Evolutionary conservation across 352 stramenopile genomes (phyloP).

Genomic region (Globisporangium abappressorium): DNA sequence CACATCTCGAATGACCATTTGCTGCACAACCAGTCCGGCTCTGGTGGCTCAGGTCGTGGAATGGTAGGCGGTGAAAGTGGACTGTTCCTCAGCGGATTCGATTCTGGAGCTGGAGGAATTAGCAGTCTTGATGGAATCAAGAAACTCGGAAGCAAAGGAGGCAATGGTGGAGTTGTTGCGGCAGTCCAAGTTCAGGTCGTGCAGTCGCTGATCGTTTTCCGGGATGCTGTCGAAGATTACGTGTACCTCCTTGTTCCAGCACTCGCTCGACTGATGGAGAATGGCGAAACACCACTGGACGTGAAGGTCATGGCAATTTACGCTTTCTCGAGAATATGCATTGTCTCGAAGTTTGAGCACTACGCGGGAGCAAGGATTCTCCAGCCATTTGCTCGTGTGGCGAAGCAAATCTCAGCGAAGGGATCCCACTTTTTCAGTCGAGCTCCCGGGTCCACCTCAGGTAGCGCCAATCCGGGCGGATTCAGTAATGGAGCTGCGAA

Average conservation of each 20-base stretch:
- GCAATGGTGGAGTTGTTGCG: constrained; percentile 24
- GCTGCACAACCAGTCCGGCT: neutral
- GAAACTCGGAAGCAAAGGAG: constrained; percentile 17
- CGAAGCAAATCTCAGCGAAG: constrained; percentile 72
- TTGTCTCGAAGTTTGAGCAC: constrained; percentile 75
- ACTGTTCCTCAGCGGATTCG: constrained; percentile 28
- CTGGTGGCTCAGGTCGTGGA: neutral
- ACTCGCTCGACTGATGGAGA: constrained; percentile 92
- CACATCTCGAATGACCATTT: constrained; percentile 16
- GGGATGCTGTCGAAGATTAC: constrained; percentile 91
- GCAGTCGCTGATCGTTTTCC: constrained; percentile 89
- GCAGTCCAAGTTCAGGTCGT: constrained; percentile 81
- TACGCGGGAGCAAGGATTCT: constrained; percentile 73
- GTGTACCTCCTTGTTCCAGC: constrained; percentile 94
- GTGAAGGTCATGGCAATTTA: constrained; percentile 78
- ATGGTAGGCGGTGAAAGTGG: constrained; percentile 7
- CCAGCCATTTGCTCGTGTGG: constrained; percentile 65
- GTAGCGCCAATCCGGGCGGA: constrained; percentile 10
- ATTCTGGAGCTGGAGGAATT: constrained; percentile 4
- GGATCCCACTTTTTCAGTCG: constrained; percentile 63
- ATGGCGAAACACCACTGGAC: constrained; percentile 77
- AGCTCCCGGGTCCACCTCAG: constrained; percentile 26
- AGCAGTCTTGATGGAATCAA: constrained; percentile 21
- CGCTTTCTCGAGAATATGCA: constrained; percentile 58
- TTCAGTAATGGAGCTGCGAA: constrained; percentile 15